Conservation (phyloP, 306 rosid species). For the Leucaena leucocephala region DNA sequence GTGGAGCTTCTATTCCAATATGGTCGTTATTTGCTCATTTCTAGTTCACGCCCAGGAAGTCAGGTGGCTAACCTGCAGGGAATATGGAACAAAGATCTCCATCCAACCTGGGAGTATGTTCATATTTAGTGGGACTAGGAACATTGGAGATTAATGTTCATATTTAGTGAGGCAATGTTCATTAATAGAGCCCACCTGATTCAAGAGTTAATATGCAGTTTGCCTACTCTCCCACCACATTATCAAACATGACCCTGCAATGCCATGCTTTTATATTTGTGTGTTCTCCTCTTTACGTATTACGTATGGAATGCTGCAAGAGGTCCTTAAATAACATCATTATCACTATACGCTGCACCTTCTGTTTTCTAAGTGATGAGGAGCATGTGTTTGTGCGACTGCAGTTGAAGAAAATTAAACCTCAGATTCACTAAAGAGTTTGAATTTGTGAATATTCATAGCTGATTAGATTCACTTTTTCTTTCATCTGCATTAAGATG, state of each 20-base stretch:
- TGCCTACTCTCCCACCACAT: neutral
- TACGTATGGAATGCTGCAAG: neutral
- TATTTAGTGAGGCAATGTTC: neutral
- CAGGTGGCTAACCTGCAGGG: conserved; percentile 84
- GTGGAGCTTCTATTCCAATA: conserved; percentile 80
- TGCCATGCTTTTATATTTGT: neutral
- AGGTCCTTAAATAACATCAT: neutral
- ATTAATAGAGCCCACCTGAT: neutral
- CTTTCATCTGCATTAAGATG: neutral
- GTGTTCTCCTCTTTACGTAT: neutral
- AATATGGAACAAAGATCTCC: conserved; percentile 70
- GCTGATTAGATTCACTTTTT: neutral
- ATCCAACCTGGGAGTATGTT: conserved; percentile 78
- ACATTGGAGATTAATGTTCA: neutral
- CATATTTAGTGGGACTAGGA: neutral
- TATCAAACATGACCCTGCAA: neutral
- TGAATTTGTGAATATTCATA: neutral
- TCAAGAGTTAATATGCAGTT: neutral
- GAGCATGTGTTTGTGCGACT: neutral
- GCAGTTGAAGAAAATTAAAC: neutral
- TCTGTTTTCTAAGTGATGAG: neutral
- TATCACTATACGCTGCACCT: neutral
- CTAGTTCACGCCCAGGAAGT: conserved; percentile 76
- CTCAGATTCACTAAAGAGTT: neutral
- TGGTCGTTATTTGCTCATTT: conserved; percentile 80